Conservation (phyloP, 2,329 filamentous ascomycete genomes). For the Fonsecaea pedrosoi region DNA sequence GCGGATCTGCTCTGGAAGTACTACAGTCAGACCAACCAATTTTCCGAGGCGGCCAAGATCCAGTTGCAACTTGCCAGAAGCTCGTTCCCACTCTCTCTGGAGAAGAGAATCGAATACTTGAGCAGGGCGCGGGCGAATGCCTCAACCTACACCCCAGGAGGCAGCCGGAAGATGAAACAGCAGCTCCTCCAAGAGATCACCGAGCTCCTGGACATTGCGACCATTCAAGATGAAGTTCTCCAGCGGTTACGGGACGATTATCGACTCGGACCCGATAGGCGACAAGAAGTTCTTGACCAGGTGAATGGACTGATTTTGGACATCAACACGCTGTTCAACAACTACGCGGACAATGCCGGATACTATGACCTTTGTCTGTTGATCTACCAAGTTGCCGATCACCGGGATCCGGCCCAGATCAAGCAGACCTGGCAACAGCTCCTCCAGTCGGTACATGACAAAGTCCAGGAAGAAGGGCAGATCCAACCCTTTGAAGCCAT, state of each 20-base stretch:
- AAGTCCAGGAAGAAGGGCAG: conserved; percentile 54
- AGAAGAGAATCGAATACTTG: conserved; percentile 85
- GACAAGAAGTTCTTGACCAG: conserved; percentile 67
- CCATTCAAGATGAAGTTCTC: conserved; percentile 91
- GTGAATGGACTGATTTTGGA: conserved; percentile 80
- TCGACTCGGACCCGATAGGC: conserved; percentile 70
- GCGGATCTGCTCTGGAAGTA: conserved; percentile 93
- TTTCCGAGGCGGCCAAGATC: conserved; percentile 85
- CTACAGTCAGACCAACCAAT: conserved; percentile 82
- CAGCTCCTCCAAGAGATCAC: conserved; percentile 82
- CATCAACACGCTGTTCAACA: conserved; percentile 87
- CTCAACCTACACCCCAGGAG: conserved; percentile 77
- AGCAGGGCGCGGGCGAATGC: conserved; percentile 92
- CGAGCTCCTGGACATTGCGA: conserved; percentile 87
- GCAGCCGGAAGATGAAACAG: conserved; percentile 81
- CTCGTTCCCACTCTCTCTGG: conserved; percentile 78
- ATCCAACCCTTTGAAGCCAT: conserved; percentile 58
- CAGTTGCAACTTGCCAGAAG: conserved; percentile 84
- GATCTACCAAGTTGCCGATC: conserved; percentile 90
- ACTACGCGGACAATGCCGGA: conserved; percentile 85
- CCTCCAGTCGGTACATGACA: conserved; percentile 72
- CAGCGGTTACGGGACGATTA: conserved; percentile 76
- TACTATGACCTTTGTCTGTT: conserved; percentile 94
- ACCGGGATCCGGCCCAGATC: conserved; percentile 86
- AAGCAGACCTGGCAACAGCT: conserved; percentile 82